Percentiles rank a stretch among this genome's conserved stretches.
Evolutionary conservation across 805 yeast species (phyloP).

Genomic region (Brettanomyces sp.): DNA sequence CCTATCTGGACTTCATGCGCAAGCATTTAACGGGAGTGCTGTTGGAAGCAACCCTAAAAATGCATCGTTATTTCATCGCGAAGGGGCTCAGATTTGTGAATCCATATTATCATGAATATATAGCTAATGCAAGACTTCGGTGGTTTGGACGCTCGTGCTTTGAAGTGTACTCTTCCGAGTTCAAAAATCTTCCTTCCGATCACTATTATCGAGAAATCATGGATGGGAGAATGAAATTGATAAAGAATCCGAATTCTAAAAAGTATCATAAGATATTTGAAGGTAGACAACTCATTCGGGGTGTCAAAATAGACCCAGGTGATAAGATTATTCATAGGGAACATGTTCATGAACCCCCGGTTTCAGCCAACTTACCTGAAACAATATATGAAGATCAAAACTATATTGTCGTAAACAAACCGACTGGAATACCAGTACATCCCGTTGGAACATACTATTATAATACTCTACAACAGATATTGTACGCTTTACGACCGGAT

Average conservation of each 20-base stretch:
- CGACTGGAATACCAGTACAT: conserved; percentile 46
- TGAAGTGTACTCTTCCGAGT: conserved; percentile 10
- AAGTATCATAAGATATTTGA: background rate
- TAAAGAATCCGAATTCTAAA: conserved; percentile 1
- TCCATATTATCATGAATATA: conserved; percentile 10
- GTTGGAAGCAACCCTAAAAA: background rate
- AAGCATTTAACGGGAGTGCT: no score
- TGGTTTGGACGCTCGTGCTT: conserved; percentile 11
- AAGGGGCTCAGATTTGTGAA: conserved; percentile 9
- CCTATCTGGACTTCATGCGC: no score
- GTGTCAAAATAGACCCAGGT: conserved; percentile 7
- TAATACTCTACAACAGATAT: conserved; percentile 35
- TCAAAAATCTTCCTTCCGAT: conserved; percentile 4
- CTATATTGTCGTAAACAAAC: conserved; percentile 38
- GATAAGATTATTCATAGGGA: conserved; percentile 21
- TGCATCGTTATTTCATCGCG: conserved; percentile 1
- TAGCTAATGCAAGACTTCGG: conserved; percentile 6
- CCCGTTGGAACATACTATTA: conserved; percentile 36
- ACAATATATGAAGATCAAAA: conserved; percentile 29
- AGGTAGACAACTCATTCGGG: conserved; percentile 1
- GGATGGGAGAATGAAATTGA: conserved; percentile 8
- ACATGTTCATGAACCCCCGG: conserved; percentile 41
- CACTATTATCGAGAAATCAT: conserved; percentile 7
- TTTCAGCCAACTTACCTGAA: conserved; percentile 10
- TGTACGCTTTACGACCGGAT: conserved; percentile 14